phyloP scores from a whole-genome alignment of 176 grass and related monocot genomes.

The Carex cristatella region DNA sequence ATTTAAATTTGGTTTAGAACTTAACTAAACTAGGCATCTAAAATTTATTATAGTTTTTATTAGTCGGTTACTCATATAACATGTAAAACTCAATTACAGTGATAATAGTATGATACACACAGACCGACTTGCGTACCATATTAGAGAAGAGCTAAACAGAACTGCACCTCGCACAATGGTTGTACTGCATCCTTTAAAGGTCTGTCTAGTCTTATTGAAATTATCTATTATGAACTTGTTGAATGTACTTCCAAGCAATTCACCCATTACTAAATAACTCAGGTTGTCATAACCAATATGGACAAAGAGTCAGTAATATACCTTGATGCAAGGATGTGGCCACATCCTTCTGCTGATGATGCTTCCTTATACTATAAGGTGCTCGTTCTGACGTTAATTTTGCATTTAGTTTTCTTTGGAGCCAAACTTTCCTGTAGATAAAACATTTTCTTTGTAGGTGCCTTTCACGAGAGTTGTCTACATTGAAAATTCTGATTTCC shows the following conservation, averaged over 20 bases:
- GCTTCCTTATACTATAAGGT: slow-evolving; percentile 84
- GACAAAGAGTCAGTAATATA: slow-evolving; percentile 57
- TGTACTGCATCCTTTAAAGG: slow-evolving; percentile 89
- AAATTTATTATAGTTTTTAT: not conserved
- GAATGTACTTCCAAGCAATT: not conserved
- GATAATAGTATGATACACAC: slow-evolving; percentile 84
- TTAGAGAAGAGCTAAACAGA: slow-evolving; percentile 98
- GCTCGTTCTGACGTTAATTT: not conserved
- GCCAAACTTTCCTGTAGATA: not conserved
- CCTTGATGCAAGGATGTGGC: slow-evolving; percentile 94
- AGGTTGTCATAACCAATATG: slow-evolving; percentile 96
- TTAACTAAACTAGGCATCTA: not conserved
- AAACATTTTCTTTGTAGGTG: slow-evolving; percentile 40
- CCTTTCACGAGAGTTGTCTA: slow-evolving; percentile 62
- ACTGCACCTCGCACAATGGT: slow-evolving; percentile 80
- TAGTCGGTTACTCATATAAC: not conserved
- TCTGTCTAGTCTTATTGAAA: slow-evolving; percentile 25
- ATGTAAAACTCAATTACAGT: slow-evolving; percentile 43
- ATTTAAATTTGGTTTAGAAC: not conserved
- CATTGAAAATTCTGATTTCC: slow-evolving; percentile 92
- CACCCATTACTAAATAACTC: not conserved
- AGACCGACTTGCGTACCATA: slow-evolving; percentile 86
- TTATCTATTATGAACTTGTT: slow-evolving; percentile 14
- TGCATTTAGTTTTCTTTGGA: not conserved
- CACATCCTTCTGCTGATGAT: slow-evolving; percentile 70